Conservation (phyloP, 140 eudicot genomes). For the Anethum foeniculum region DNA sequence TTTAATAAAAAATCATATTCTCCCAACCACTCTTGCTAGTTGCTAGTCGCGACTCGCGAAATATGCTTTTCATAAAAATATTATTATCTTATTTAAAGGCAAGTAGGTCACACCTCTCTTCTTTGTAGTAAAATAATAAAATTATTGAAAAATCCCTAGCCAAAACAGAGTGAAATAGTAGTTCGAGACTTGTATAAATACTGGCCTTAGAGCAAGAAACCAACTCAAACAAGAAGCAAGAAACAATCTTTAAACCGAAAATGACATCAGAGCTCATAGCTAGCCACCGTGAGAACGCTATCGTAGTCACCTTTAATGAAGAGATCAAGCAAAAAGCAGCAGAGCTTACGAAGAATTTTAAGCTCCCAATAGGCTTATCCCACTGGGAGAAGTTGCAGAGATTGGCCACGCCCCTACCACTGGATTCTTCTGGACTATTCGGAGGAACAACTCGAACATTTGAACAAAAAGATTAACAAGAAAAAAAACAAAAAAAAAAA, state of each 20-base stretch:
- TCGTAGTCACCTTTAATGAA: not conserved
- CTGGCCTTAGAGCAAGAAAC: not conserved
- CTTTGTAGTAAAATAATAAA: no score
- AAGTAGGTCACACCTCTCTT: no score
- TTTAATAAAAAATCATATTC: no score
- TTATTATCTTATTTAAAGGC: no score
- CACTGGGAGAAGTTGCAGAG: not conserved
- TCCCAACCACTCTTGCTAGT: no score
- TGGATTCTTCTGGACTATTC: not conserved
- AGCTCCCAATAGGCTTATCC: not conserved
- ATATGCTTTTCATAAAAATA: no score
- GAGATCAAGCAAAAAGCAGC: not conserved
- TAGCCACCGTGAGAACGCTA: constrained; percentile 6
- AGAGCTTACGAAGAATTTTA: not conserved
- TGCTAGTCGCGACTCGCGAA: no score
- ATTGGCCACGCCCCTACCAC: not conserved
- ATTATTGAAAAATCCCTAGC: no score
- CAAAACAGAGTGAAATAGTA: not conserved
- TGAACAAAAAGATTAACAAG: not conserved
- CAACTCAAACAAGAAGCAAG: not conserved
- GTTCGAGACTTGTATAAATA: not conserved
- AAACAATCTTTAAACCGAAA: not conserved
- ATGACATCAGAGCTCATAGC: constrained; percentile 5
- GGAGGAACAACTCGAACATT: not conserved
- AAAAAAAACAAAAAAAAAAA: no score